Conservation (phyloP, 2,329 filamentous ascomycete genomes). For the Sphaerulina vaccinii region DNA sequence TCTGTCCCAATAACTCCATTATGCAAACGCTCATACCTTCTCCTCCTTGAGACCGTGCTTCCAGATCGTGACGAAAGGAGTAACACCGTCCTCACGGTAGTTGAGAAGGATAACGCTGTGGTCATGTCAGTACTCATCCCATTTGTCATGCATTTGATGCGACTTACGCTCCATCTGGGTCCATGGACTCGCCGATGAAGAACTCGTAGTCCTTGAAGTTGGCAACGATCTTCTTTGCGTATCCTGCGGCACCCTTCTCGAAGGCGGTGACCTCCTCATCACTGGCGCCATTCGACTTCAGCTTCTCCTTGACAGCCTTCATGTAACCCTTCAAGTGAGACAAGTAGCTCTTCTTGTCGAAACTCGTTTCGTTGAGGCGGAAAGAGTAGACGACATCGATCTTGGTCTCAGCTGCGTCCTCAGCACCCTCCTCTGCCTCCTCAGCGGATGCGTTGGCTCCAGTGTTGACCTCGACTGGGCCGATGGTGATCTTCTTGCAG, state of each 20-base stretch:
- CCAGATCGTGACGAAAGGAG: constrained; percentile 87
- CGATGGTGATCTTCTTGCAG: constrained; percentile 84
- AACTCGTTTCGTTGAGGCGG: constrained; percentile 73
- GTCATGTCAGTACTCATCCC: constrained; percentile 1
- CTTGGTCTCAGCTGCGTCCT: constrained; percentile 70
- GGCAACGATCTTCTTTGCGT: constrained; percentile 76
- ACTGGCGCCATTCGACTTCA: constrained; percentile 62
- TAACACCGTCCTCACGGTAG: constrained; percentile 94
- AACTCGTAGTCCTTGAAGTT: constrained; percentile 98
- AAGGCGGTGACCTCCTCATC: constrained; percentile 72
- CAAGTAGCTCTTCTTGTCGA: constrained; percentile 87
- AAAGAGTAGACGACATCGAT: constrained; percentile 94
- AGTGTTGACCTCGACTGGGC: constrained; percentile 67
- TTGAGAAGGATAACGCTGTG: constrained; percentile 82
- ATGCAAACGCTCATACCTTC: constrained; percentile 71
- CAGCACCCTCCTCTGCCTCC: constrained; percentile 70
- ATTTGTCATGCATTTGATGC: not conserved
- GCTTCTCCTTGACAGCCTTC: constrained; percentile 75
- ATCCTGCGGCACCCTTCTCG: constrained; percentile 70
- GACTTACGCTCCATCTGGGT: constrained; percentile 90
- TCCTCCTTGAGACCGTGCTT: constrained; percentile 86
- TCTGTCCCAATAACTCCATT: constrained; percentile 1
- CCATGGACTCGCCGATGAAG: constrained; percentile 87
- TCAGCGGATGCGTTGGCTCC: constrained; percentile 98
- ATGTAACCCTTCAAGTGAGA: constrained; percentile 90